These are phyloP conservation scores for Podila clonocystis DNA, from an alignment of 192 early-diverging fungal genomes.

Conservation along the genomic window DNA sequence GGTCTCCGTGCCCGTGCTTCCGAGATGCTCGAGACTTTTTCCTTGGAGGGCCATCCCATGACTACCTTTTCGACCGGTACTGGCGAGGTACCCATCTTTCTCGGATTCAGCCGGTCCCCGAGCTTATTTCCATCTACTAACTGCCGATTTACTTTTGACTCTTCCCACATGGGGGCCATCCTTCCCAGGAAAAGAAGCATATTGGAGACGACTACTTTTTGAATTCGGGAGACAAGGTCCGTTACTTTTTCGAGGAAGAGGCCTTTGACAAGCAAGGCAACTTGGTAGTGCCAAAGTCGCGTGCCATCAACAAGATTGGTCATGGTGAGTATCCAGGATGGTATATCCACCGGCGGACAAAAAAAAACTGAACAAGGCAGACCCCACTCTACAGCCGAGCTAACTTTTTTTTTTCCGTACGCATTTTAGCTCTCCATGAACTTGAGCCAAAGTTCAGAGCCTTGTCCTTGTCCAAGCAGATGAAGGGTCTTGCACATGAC, in stretches of 20 bases:
- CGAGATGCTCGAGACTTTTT: conserved; percentile 69
- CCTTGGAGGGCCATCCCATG: conserved; percentile 76
- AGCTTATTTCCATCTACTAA: too few species aligned
- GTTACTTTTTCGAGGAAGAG: conserved; percentile 90
- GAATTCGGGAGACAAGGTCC: conserved; percentile 80
- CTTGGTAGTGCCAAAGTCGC: conserved; percentile 66
- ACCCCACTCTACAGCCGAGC: neutral
- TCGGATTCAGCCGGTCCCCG: too few species aligned
- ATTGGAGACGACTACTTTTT: conserved; percentile 93
- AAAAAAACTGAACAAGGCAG: too few species aligned
- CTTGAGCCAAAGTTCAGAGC: conserved; percentile 77
- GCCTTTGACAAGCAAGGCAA: conserved; percentile 76
- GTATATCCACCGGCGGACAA: too few species aligned
- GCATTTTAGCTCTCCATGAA: conserved; percentile 72
- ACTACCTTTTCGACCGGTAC: conserved; percentile 81
- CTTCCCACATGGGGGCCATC: neutral
- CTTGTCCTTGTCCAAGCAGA: conserved; percentile 65
- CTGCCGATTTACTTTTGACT: too few species aligned
- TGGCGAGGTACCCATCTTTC: conserved; percentile 38
- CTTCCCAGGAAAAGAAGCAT: conserved; percentile 60
- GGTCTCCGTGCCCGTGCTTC: conserved; percentile 57
- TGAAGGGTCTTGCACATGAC: conserved; percentile 64
- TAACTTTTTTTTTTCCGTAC: neutral
- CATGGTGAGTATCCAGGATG: conserved; percentile 64
- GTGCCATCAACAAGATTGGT: conserved; percentile 91